Base-by-base conservation (phyloP, 495 filamentous ascomycete genomes). In the Rhizodiscina lignyota region DNA sequence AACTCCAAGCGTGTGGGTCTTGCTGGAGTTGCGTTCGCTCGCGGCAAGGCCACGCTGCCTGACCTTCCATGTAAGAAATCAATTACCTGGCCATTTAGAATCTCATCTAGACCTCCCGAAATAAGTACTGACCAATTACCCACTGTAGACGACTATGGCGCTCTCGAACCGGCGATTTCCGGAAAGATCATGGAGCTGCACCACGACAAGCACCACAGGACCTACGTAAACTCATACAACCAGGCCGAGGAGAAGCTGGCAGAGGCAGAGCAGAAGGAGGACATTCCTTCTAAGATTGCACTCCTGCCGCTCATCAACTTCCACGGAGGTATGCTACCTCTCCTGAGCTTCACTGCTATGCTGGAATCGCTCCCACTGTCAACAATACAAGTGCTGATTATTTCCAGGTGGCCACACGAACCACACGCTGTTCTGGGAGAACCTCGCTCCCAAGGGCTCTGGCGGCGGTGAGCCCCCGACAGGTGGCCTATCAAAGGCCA, bases 111-210 rank as follows among this genome's bases (percentile, higher is more conserved):
- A 18, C 28, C 17, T n/a, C n/a, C n/a, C n/a, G n/a, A n/a, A n/a
- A n/a, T n/a, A n/a, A n/a, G n/a, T n/a, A n/a, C n/a, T 13, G 6
- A 13, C 6, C 24, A 27, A 27, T 27, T 6, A 8, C 13, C 24
- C 8, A 27, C 24, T 10, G 20, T 21, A 62, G 59, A 62, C 38
- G 59, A 61, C 53, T 62, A 59, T 37, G 56, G 53, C 45, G 89
- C 84, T 18, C 83, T 97, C 51, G 89, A 97, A 58, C 89, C 89
- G 44, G 60, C 80, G 55, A 91, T 97, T 63, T 86, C 79, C 28
- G 86, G 83, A 62, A 77, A 84, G 68, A 97, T 97, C 64, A 97
- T 97, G 89, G 87, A 97, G 69, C 67, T 84, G 5, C 79, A 84
- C 60, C 72, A 84, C 68, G 66, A 62, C 50, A 79, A 75, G 50